Conservation (phyloP, 306 rosid species). For the Carpinus viminea region DNA sequence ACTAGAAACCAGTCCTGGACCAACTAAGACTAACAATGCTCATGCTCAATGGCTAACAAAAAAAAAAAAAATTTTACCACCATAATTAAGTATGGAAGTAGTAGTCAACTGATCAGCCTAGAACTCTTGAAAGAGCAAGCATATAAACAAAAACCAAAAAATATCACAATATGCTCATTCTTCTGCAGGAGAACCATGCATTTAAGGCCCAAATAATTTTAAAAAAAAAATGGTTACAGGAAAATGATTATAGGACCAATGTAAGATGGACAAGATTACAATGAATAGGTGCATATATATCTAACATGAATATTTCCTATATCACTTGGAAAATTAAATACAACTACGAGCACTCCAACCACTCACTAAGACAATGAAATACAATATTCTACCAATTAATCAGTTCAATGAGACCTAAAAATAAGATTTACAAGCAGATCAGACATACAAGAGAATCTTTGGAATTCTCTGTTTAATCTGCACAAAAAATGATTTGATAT, state of each 20-base stretch:
- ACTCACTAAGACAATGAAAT: neutral
- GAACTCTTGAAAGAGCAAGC: neutral
- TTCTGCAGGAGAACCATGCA: neutral
- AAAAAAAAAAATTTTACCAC: neutral
- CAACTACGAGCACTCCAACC: neutral
- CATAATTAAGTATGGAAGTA: neutral
- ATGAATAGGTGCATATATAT: neutral
- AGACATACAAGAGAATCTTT: neutral
- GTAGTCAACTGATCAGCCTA: neutral
- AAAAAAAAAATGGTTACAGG: neutral
- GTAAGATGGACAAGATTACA: neutral
- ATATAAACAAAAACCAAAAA: neutral
- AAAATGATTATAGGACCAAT: neutral
- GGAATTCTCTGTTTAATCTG: neutral
- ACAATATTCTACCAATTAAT: neutral
- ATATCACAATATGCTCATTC: neutral
- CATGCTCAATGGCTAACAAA: neutral
- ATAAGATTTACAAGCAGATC: neutral
- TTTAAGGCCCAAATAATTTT: neutral
- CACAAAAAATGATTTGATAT: neutral
- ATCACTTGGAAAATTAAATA: neutral
- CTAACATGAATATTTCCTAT: neutral
- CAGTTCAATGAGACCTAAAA: neutral
- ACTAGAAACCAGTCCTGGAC: neutral
- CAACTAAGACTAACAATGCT: neutral